A percentile compares a stretch with the other conserved stretches of the same genome.
Evolutionary conservation across 345 rosid species (phyloP).

Genomic region (Draba incana): DNA sequence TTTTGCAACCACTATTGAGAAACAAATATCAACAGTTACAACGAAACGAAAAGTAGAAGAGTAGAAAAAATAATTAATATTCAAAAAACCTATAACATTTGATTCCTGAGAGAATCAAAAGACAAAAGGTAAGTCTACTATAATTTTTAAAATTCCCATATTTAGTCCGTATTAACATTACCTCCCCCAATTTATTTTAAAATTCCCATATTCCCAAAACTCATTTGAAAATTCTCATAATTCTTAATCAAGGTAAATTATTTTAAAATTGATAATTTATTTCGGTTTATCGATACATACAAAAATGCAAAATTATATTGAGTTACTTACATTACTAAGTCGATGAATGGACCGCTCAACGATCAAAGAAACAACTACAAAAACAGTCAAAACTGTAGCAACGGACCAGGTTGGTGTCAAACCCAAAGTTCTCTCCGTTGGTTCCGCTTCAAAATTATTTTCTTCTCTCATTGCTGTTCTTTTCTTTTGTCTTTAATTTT

Average conservation of each 20-base stretch:
- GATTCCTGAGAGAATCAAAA: background rate
- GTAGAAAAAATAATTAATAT: background rate
- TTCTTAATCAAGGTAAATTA: no score
- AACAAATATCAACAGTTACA: background rate
- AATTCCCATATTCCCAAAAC: background rate
- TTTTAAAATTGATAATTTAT: background rate
- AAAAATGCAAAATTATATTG: background rate
- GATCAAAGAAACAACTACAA: conserved; percentile 73
- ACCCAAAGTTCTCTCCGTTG: conserved; percentile 64
- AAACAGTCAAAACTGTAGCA: conserved; percentile 81
- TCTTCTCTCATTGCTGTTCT: conserved; percentile 33
- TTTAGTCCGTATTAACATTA: no score
- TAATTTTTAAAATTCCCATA: background rate
- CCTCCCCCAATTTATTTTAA: no score
- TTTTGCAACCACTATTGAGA: conserved; percentile 73
- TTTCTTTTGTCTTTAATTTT: background rate
- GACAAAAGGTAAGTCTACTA: background rate
- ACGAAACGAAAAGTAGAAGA: background rate
- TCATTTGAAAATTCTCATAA: background rate
- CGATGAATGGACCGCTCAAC: conserved; percentile 85
- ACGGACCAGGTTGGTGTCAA: conserved; percentile 93
- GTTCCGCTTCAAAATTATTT: conserved; percentile 1
- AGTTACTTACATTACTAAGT: conserved; percentile 65
- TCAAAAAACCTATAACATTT: background rate
- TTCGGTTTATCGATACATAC: background rate